A percentile compares a stretch with the other conserved stretches of the same genome.
Conservation (phyloP, 2,329 filamentous ascomycete species). For the Rugonectria rugulosa region DNA sequence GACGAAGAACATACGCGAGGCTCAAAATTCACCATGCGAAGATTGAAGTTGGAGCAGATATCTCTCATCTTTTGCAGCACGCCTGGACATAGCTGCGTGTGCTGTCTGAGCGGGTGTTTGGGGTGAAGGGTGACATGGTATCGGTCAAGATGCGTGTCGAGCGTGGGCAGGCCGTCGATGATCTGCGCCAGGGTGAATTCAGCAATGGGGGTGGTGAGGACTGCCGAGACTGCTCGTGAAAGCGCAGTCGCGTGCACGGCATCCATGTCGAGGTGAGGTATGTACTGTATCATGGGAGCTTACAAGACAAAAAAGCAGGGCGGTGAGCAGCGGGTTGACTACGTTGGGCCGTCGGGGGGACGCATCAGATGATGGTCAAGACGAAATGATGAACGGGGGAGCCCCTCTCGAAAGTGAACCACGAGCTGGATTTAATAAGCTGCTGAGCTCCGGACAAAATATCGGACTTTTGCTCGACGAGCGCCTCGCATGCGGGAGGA, state of each 20-base stretch:
- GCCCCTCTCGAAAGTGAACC: too few species aligned
- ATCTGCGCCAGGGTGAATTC: conserved; percentile 14
- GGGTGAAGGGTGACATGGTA: not conserved
- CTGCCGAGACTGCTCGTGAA: conserved; percentile 5
- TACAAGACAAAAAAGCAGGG: too few species aligned
- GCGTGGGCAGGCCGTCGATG: conserved; percentile 13
- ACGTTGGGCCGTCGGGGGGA: too few species aligned
- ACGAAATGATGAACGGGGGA: too few species aligned
- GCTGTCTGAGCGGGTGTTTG: conserved; percentile 8
- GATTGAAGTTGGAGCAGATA: conserved; percentile 2
- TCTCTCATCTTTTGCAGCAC: conserved; percentile 5
- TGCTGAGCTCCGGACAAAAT: too few species aligned
- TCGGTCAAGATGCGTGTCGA: conserved; percentile 1
- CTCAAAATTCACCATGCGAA: conserved; percentile 6
- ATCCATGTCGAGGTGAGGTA: not conserved
- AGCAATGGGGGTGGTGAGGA: conserved; percentile 13
- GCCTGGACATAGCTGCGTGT: conserved; percentile 7
- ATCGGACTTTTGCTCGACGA: too few species aligned
- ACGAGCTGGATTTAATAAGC: too few species aligned
- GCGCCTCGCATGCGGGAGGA: too few species aligned
- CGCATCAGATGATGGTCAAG: too few species aligned
- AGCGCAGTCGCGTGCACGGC: not conserved
- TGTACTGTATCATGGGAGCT: too few species aligned
- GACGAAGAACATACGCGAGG: not conserved
- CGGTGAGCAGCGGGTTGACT: too few species aligned